Percentiles rank a stretch among this genome's conserved stretches.
phyloP scores from a whole-genome alignment of 2,329 filamentous ascomycete genomes.

The Nemania sp. region DNA sequence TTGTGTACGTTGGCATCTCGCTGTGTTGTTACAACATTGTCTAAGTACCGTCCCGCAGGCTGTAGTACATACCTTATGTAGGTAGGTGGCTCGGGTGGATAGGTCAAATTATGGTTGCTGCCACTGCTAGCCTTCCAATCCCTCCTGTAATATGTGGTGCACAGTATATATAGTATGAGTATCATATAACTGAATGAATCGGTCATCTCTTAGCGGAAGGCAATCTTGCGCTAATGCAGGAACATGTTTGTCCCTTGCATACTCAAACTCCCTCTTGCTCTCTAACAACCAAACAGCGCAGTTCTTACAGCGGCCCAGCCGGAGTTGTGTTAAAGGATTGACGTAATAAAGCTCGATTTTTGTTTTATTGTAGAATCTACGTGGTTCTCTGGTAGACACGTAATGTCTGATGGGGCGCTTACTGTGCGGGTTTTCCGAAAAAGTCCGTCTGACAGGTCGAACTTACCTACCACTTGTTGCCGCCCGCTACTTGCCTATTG shows the following conservation, averaged over 20 bases:
- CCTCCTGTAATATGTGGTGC: background rate
- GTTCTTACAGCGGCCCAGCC: background rate
- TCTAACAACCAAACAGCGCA: background rate
- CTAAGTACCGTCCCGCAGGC: too few relatives aligned
- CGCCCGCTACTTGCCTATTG: background rate
- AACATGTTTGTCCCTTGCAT: constrained; percentile 43
- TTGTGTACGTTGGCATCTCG: background rate
- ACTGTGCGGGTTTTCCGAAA: background rate
- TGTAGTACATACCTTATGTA: background rate
- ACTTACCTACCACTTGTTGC: background rate
- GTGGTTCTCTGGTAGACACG: background rate
- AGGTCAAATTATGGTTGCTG: background rate
- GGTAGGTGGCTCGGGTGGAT: background rate
- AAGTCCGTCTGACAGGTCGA: background rate
- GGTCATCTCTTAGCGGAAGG: background rate
- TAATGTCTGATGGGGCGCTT: constrained; percentile 3
- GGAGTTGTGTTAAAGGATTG: constrained; percentile 7
- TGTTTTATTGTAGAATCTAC: background rate
- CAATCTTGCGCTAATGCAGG: constrained; percentile 49
- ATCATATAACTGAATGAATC: constrained; percentile 3
- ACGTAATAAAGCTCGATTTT: background rate
- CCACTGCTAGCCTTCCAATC: background rate
- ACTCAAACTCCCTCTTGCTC: constrained; percentile 2
- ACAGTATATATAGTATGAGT: background rate
- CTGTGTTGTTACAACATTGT: too few relatives aligned